These are phyloP conservation scores for Cercospora beticola DNA, from an alignment of 2,329 filamentous ascomycete species.

Conservation along the genomic window DNA sequence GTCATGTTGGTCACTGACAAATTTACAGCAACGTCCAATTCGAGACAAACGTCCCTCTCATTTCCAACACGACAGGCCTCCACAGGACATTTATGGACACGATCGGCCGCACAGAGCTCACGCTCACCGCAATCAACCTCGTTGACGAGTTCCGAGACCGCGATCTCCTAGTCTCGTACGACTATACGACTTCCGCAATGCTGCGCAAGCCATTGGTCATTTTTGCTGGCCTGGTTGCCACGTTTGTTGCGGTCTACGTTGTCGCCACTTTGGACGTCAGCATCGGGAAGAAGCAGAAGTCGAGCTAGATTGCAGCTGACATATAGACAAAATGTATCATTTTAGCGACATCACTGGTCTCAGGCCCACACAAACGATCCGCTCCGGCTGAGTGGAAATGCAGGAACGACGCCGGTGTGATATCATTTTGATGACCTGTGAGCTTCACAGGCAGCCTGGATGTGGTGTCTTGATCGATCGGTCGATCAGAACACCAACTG, in stretches of 20 bases:
- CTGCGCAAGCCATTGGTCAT: constrained; percentile 86
- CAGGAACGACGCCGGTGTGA: not conserved
- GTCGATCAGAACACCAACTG: not conserved
- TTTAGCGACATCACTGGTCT: not conserved
- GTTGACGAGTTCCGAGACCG: constrained; percentile 87
- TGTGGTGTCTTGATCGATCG: not conserved
- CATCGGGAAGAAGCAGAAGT: constrained; percentile 55
- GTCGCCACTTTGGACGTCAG: constrained; percentile 78
- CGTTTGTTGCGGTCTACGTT: constrained; percentile 73
- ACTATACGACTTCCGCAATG: constrained; percentile 70
- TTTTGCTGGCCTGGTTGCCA: constrained; percentile 67
- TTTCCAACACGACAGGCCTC: constrained; percentile 59
- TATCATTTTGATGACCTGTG: not conserved
- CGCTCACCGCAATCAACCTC: constrained; percentile 77
- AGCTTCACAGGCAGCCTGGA: not conserved
- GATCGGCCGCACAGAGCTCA: constrained; percentile 77
- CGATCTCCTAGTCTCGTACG: constrained; percentile 82
- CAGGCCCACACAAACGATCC: not conserved
- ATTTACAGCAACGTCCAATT: constrained; percentile 84
- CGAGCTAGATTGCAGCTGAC: constrained; percentile 14
- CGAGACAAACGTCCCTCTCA: constrained; percentile 70
- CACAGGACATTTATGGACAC: constrained; percentile 94
- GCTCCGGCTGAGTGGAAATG: not conserved
- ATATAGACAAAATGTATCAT: constrained; percentile 18
- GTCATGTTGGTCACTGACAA: too few relatives aligned